Conservation (phyloP, 441 rosid species). For the Croton laevigatus region DNA sequence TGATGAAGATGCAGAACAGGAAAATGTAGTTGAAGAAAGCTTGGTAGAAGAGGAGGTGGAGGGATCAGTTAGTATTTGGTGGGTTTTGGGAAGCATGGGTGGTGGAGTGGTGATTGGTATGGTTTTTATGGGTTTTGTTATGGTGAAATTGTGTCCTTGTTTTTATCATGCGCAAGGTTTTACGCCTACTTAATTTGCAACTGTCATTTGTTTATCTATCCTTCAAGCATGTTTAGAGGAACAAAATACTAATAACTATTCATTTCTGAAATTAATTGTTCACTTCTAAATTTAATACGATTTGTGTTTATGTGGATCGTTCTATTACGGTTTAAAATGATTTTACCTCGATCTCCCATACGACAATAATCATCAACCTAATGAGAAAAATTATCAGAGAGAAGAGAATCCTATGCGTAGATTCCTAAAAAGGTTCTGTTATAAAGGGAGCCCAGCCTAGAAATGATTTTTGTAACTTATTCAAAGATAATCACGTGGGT, state of each 20-base stretch:
- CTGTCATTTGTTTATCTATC: neutral
- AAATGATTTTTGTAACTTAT: neutral
- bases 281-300: no score
- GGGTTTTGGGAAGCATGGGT: constrained; percentile 23
- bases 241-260: no score
- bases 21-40: neutral
- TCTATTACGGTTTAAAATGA: no score
- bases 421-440: no score
- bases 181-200: constrained; percentile 34
- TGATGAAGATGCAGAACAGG: neutral
- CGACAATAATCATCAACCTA: no score
- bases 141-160: constrained; percentile 28
- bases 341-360: no score
- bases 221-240: no score
- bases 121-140: constrained; percentile 29
- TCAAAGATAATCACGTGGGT: constrained; percentile 29
- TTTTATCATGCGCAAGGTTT: constrained; percentile 13
- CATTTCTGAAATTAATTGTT: no score
- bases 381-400: no score
- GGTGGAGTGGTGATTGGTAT: constrained; percentile 35
- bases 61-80: constrained; percentile 10
- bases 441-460: neutral
- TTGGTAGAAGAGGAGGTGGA: constrained; percentile 13
- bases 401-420: no score
- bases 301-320: no score